Base-by-base conservation (phyloP, 2,329 filamentous ascomycete species). In the Ceratocystis colombiana region DNA sequence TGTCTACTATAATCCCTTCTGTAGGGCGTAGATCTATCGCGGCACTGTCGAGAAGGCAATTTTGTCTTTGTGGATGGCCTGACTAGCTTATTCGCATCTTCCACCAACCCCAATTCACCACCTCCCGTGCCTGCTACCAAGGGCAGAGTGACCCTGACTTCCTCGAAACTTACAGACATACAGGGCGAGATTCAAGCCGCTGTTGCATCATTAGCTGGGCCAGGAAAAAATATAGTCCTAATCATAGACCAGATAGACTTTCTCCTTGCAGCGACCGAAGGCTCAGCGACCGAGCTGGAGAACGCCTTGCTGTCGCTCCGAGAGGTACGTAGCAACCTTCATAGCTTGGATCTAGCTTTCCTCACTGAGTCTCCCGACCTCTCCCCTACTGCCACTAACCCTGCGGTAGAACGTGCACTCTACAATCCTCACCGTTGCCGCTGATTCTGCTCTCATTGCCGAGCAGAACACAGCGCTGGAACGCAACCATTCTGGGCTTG, bases 51-150 rank as follows among this genome's bases (percentile, higher is more conserved):
- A 45, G 81, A 82, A 68, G 82, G 82, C 41, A 81, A 80, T 64
- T 87, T 96, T 71, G 76, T 78, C 55, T 93, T 90, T 70, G 80
- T 96, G 41, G 90, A 96, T 75, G 89, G 89, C 22, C 77, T 94
- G 67, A 82, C 80, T 22, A 79, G 79, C 30, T 72, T 89, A 30
- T 88, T 84, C 46, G 33, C 62, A 6, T 59, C 66, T 5, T 30
- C 53, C 22, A 17, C 28, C 53, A n/a, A 7, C 4, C 20, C 50
- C 50, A 61, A 44, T 30, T n/a, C 67, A n/a, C 46, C 64, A 45
- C 55, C 62, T 55, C 15, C 63, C 53, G 44, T 68, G 37, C 59
- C 28, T 8, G 63, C 61, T 10, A 55, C 25, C 33, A 69, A 68
- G n/a, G 69, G 68, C n/a, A 55, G 62, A 20, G 48, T 71, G 30